phyloP scores from a whole-genome alignment of 2,329 filamentous ascomycete genomes.

The Juglanconis juglandina region DNA sequence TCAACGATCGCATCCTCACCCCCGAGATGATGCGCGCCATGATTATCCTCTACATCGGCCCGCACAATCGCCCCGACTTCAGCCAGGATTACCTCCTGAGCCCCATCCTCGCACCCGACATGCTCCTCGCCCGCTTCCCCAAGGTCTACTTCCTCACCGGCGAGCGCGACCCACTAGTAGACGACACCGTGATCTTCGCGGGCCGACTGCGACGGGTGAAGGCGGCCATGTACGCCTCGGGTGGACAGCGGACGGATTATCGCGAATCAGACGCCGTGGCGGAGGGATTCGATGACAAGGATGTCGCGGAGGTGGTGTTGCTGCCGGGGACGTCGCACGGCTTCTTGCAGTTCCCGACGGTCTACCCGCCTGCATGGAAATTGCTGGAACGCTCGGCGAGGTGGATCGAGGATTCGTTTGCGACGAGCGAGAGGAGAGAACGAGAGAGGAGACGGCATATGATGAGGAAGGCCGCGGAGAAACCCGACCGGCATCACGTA shows the following conservation, averaged over 20 bases:
- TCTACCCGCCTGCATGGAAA: conserved; percentile 89
- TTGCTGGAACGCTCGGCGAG: conserved; percentile 73
- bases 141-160: conserved; percentile 93
- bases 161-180: conserved; percentile 90
- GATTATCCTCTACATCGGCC: conserved; percentile 96
- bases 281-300: conserved; percentile 65
- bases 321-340: conserved; percentile 90
- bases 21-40: conserved; percentile 99
- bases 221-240: conserved; percentile 47
- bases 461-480: conserved; percentile 16
- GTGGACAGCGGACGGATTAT: conserved; percentile 51
- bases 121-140: conserved; percentile 79
- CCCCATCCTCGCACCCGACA: conserved; percentile 83
- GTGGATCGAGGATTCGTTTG: conserved; percentile 81
- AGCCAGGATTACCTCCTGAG: conserved; percentile 86
- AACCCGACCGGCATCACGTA: conserved; percentile 41
- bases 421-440: conserved; percentile 43
- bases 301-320: conserved; percentile 76
- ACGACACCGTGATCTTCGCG: conserved; percentile 95
- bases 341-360: conserved; percentile 83
- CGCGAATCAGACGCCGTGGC: conserved; percentile 39
- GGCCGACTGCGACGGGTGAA: conserved; percentile 82
- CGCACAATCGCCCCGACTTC: conserved; percentile 90
- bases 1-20: conserved; percentile 89
- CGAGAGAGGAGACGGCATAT: conserved; percentile 26